phyloP scores from a whole-genome alignment of 1,139 yeast species.

The Taphrina populina region DNA sequence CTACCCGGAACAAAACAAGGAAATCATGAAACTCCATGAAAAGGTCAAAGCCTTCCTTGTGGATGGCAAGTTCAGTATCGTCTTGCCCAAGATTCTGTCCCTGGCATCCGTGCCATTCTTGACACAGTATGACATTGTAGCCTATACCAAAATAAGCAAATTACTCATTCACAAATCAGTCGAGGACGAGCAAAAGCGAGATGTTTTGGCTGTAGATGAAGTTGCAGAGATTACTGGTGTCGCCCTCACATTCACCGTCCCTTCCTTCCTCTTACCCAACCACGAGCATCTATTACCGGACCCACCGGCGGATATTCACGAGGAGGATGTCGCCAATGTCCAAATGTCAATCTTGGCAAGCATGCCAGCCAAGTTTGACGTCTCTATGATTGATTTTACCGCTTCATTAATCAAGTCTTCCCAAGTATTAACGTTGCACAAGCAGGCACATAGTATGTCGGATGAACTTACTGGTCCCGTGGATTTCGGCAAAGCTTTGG shows the following conservation, averaged over 20 bases:
- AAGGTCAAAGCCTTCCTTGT: slow-evolving; percentile 11
- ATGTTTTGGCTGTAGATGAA: slow-evolving; percentile 2
- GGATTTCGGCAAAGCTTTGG: slow-evolving; percentile 12
- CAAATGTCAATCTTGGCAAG: slow-evolving; percentile 21
- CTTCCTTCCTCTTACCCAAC: slow-evolving; percentile 22
- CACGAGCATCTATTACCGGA: slow-evolving; percentile 27
- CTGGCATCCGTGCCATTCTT: slow-evolving; percentile 21
- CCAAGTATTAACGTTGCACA: slow-evolving; percentile 24
- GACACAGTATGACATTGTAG: slow-evolving; percentile 24
- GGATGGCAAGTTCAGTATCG: slow-evolving; percentile 24
- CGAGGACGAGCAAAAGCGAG: not conserved
- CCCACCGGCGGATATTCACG: slow-evolving; percentile 1
- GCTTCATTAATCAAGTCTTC: slow-evolving; percentile 19
- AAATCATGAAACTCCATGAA: slow-evolving; percentile 10
- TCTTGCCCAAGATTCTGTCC: slow-evolving; percentile 17
- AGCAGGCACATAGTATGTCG: slow-evolving; percentile 29
- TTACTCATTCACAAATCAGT: slow-evolving; percentile 1
- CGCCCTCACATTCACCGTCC: slow-evolving; percentile 13
- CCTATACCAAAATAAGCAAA: slow-evolving; percentile 13
- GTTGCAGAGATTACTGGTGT: slow-evolving; percentile 9
- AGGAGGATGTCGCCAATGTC: slow-evolving; percentile 11
- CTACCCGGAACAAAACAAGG: slow-evolving; percentile 25
- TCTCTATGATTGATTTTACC: slow-evolving; percentile 21
- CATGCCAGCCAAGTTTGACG: slow-evolving; percentile 20
- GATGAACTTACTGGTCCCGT: slow-evolving; percentile 4